Percentiles rank a stretch among this genome's conserved stretches.
These are phyloP conservation scores for Phytophthora tubulina DNA, from an alignment of 352 stramenopile genomes.

Conservation along the genomic window DNA sequence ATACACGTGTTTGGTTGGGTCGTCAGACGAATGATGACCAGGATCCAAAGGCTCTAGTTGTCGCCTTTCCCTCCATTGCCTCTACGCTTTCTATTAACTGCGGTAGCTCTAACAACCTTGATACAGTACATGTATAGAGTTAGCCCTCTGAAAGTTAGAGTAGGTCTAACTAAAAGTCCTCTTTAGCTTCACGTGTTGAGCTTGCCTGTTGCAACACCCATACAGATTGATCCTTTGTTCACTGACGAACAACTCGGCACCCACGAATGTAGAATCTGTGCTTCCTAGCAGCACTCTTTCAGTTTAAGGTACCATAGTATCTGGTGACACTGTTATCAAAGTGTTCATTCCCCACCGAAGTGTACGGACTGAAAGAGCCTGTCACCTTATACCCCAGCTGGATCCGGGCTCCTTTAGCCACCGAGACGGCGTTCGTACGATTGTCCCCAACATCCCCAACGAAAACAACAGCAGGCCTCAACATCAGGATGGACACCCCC, in stretches of 20 bases:
- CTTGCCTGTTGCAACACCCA: not conserved
- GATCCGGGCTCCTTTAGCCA: constrained; percentile 12
- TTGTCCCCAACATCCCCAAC: not conserved
- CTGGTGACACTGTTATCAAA: not conserved
- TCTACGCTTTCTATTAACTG: not conserved
- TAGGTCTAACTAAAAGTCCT: not conserved
- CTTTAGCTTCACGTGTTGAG: not conserved
- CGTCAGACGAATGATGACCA: constrained; percentile 22
- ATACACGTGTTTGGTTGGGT: constrained; percentile 9
- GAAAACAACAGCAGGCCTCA: constrained; percentile 8
- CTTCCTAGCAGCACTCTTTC: not conserved
- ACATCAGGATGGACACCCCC: constrained; percentile 23
- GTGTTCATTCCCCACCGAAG: not conserved
- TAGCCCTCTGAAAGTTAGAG: too few relatives aligned
- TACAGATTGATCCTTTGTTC: not conserved
- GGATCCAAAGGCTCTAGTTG: not conserved
- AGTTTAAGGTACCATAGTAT: too few relatives aligned
- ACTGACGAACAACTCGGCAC: not conserved
- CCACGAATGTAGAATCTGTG: constrained; percentile 17
- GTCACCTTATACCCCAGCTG: constrained; percentile 25
- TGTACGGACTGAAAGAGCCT: constrained; percentile 17
- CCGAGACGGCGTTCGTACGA: constrained; percentile 19
- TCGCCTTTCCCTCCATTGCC: not conserved
- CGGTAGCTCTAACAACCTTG: not conserved
- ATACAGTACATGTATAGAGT: too few relatives aligned